These are phyloP conservation scores for Ceratocystis cacaofunesta DNA, from an alignment of 2,329 filamentous ascomycete genomes.

Conservation along the genomic window DNA sequence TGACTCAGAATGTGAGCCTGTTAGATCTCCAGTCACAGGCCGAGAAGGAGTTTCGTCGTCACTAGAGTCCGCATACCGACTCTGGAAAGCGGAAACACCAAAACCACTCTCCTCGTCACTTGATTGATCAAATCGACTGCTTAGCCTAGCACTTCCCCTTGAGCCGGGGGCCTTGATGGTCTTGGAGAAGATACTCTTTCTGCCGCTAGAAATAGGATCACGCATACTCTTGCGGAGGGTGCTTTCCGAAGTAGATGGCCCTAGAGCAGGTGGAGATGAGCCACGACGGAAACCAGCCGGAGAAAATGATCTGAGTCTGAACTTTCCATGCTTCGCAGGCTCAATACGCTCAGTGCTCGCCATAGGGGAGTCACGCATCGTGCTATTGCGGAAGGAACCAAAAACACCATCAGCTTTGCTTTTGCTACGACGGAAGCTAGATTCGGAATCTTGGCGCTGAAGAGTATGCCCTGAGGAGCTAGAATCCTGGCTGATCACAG, in stretches of 20 bases:
- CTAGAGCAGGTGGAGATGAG: slow-evolving; percentile 31
- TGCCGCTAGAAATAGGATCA: slow-evolving; percentile 22
- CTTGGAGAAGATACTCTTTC: slow-evolving; percentile 29
- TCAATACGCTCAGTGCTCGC: slow-evolving; percentile 34
- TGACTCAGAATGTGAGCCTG: background rate
- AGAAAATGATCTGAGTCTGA: slow-evolving; percentile 57
- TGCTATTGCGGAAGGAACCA: slow-evolving; percentile 14
- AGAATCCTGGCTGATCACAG: background rate
- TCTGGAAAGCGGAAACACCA: slow-evolving; percentile 19
- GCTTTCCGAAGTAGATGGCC: slow-evolving; percentile 27
- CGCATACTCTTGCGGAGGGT: slow-evolving; percentile 32
- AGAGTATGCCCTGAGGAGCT: background rate
- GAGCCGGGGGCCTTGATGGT: slow-evolving; percentile 21
- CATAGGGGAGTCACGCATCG: slow-evolving; percentile 31
- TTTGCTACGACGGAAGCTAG: slow-evolving; percentile 14
- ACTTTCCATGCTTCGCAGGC: slow-evolving; percentile 37
- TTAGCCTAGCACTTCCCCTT: background rate
- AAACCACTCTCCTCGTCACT: slow-evolving; percentile 45
- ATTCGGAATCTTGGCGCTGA: slow-evolving; percentile 15
- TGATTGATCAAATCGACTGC: slow-evolving; percentile 53
- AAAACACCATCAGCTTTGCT: background rate
- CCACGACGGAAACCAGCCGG: slow-evolving; percentile 38
- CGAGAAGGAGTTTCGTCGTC: slow-evolving; percentile 33
- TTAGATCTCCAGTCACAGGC: background rate
- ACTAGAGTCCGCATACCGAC: slow-evolving; percentile 51